Percentiles rank a stretch among this genome's conserved stretches.
phyloP scores from a whole-genome alignment of 2,329 filamentous ascomycete genomes.

The Hymenoscyphus repandus region DNA sequence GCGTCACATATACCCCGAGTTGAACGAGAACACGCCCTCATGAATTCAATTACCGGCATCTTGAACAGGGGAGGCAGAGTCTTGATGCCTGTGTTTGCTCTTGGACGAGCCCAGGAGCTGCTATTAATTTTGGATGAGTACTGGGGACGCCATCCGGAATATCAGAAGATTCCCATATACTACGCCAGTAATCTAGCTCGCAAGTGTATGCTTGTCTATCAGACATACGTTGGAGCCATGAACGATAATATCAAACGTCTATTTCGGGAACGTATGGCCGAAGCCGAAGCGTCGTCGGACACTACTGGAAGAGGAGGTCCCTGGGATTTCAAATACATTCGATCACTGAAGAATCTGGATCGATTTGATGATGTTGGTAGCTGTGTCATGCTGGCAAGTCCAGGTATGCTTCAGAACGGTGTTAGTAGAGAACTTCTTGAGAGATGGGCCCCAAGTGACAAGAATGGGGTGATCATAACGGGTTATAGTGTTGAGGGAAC shows the following conservation, averaged over 20 bases:
- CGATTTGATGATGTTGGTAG: constrained; percentile 93
- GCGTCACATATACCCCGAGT: constrained; percentile 86
- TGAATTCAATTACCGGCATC: constrained; percentile 91
- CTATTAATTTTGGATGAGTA: constrained; percentile 95
- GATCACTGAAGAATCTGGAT: constrained; percentile 86
- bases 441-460: constrained; percentile 90
- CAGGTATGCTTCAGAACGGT: constrained; percentile 97
- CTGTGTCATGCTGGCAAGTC: constrained; percentile 95
- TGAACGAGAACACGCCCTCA: constrained; percentile 86
- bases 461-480: constrained; percentile 97
- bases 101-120: constrained; percentile 89
- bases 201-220: constrained; percentile 98
- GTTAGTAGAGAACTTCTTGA: constrained; percentile 90
- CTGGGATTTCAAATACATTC: constrained; percentile 95
- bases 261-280: constrained; percentile 88
- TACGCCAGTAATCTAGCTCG: constrained; percentile 93
- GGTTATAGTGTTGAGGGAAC: constrained; percentile 98
- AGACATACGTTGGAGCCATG: constrained; percentile 97
- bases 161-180: constrained; percentile 89
- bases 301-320: constrained; percentile 73
- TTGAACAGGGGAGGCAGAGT: constrained; percentile 89
- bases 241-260: constrained; percentile 97
- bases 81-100: constrained; percentile 89
- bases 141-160: constrained; percentile 85
- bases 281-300: constrained; percentile 77